Evolutionary conservation across 306 rosid genomes (phyloP), one percentile per base, ranked within the genome.

Genomic region (Cicer arietinum): DNA sequence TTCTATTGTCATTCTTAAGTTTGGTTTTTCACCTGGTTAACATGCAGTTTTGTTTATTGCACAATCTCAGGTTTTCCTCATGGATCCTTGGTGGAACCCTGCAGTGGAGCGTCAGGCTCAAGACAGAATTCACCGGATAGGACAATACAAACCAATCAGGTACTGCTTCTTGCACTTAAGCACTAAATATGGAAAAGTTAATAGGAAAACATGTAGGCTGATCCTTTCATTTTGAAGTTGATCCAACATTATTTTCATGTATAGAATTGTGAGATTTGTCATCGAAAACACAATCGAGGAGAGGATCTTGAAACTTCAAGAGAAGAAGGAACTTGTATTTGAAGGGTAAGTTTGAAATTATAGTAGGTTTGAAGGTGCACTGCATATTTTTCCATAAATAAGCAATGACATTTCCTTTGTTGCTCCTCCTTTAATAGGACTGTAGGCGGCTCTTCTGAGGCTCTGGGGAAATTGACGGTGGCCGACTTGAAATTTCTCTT

Each of bases 61-160:
- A 67, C 72, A 61, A 62, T 73, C 11, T 25, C 79, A 93, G 97
- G 97, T 94, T 42, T 94, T 94, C 84, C 84, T 94, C 79, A 94
- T 94, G 97, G 97, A 94, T 76, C 98, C 95, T 8, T 94, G 98
- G 98, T 94, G 97, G 98, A 94, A 94, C 83, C 96, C 98, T 0
- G 98, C 97, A 0, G 95, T 94, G 58, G 96, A 94, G 91, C 89
- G 89, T 48, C 97, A 91, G 85, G 93, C 98, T 62, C 96, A 94
- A 81, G 97, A 94, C 79, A 88, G 98, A 83, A 94, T 91, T 79
- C 97, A 94, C 72, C 83, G 98, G 41, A 94, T 94, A 67, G 97
- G 98, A 80, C 98, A 94, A 82, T 90, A 85, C 68, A 94, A 91
- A 76, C 98, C 97, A 25, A 90, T 91, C 81, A 94, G 97, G 97